These are phyloP conservation scores for Allantophomopsis cytisporea DNA, from an alignment of 2,329 filamentous ascomycete species.

Conservation along the genomic window DNA sequence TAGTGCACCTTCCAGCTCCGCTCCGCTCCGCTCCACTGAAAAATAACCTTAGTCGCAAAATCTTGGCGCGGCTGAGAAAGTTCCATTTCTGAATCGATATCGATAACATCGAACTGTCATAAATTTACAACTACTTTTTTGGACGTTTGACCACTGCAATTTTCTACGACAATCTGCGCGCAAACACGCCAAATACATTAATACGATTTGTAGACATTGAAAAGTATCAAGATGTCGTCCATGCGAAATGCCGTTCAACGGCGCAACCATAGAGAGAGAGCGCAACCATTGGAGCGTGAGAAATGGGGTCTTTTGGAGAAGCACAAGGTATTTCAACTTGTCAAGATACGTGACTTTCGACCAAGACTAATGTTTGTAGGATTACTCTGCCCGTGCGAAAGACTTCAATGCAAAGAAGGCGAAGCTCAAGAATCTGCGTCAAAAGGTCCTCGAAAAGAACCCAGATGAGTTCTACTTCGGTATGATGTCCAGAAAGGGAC, in stretches of 20 bases:
- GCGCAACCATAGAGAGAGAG: constrained; percentile 80
- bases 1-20: background rate
- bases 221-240: constrained; percentile 32
- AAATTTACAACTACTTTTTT: background rate
- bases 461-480: constrained; percentile 64
- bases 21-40: too few relatives aligned
- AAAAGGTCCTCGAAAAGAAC: constrained; percentile 52
- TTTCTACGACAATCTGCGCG: too few relatives aligned
- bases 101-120: too few relatives aligned
- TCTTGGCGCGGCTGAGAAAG: constrained; percentile 6
- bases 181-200: too few relatives aligned
- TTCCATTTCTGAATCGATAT: constrained; percentile 1
- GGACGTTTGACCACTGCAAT: constrained; percentile 1
- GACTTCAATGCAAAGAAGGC: constrained; percentile 55
- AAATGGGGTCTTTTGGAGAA: constrained; percentile 92
- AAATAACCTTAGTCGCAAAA: background rate
- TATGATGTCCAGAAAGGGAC: constrained; percentile 49
- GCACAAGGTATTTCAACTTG: constrained; percentile 61
- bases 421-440: constrained; percentile 41
- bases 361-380: constrained; percentile 20
- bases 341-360: too few relatives aligned
- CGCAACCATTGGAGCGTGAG: constrained; percentile 69
- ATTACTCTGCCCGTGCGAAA: constrained; percentile 50
- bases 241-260: constrained; percentile 57
- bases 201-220: too few relatives aligned